Evolutionary conservation across 768 basidiomycete genomes (phyloP).

Genomic region (Boletus reticulatus): DNA sequence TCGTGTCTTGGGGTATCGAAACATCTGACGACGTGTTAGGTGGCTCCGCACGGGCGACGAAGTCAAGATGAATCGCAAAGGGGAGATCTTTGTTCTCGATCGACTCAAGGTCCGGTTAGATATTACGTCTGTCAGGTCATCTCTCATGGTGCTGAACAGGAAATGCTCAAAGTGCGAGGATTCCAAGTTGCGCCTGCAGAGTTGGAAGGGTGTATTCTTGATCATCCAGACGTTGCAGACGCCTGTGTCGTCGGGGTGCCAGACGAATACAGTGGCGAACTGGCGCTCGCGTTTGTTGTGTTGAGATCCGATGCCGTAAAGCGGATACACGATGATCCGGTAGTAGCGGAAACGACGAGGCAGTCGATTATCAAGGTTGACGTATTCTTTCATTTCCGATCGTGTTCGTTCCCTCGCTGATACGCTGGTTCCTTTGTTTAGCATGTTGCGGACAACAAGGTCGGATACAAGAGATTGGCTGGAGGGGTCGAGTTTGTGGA

Average conservation of each 20-base stretch:
- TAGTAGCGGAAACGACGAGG: slow-evolving; percentile 36
- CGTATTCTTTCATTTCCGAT: not conserved
- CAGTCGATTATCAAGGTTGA: slow-evolving; percentile 53
- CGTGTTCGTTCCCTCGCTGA: not conserved
- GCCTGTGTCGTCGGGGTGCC: slow-evolving; percentile 63
- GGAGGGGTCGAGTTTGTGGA: slow-evolving; percentile 66
- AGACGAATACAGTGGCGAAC: slow-evolving; percentile 75
- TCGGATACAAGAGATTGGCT: slow-evolving; percentile 56
- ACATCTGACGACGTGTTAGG: slow-evolving; percentile 26
- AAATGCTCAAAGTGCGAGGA: slow-evolving; percentile 67
- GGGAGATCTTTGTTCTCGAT: slow-evolving; percentile 69
- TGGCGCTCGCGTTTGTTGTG: slow-evolving; percentile 71
- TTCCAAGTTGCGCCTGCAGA: slow-evolving; percentile 65
- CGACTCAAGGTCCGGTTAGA: slow-evolving; percentile 57
- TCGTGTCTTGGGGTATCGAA: not conserved
- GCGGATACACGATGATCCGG: slow-evolving; percentile 32
- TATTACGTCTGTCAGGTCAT: not conserved
- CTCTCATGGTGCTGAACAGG: slow-evolving; percentile 36
- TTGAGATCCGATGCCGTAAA: slow-evolving; percentile 39
- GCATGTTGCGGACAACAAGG: slow-evolving; percentile 59
- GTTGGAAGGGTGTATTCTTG: slow-evolving; percentile 61
- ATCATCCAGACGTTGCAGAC: slow-evolving; percentile 59
- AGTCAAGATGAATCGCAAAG: slow-evolving; percentile 58
- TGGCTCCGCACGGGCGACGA: slow-evolving; percentile 75
- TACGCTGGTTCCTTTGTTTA: slow-evolving; percentile 17